phyloP scores from a whole-genome alignment of 2,329 filamentous ascomycete genomes.

The Cladosporium cucumerinum region DNA sequence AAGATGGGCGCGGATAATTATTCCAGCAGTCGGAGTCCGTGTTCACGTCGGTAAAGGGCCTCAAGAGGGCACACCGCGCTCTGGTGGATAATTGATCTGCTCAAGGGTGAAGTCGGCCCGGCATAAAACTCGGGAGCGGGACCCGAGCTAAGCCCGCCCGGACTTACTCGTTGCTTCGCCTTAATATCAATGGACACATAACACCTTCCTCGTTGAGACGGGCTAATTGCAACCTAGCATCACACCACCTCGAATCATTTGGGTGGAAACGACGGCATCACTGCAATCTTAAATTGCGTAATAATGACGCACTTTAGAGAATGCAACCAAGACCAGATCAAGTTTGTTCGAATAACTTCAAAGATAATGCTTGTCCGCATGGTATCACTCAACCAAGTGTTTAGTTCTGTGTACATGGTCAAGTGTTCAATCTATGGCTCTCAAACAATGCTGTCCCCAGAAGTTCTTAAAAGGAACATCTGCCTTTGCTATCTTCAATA shows the following conservation, averaged over 20 bases:
- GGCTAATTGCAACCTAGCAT: neutral
- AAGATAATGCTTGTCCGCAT: neutral
- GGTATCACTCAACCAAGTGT: neutral
- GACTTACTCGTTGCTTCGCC: neutral
- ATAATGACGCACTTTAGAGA: neutral
- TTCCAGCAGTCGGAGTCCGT: slow-evolving; percentile 2
- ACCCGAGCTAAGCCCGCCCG: neutral
- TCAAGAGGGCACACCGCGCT: neutral
- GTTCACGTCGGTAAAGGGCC: neutral
- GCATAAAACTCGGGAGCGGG: neutral
- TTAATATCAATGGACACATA: neutral
- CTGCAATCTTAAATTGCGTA: neutral
- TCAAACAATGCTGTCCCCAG: neutral
- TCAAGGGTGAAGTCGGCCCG: neutral
- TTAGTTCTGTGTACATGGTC: neutral
- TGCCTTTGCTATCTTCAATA: neutral
- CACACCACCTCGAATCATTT: neutral
- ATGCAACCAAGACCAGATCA: neutral
- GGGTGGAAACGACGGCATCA: neutral
- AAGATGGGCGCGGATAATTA: neutral
- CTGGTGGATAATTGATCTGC: neutral
- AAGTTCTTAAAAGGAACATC: neutral
- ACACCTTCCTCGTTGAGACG: neutral
- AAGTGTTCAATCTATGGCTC: neutral
- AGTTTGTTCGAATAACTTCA: neutral